These are phyloP conservation scores for Pholiota conissans DNA, from an alignment of 768 basidiomycete genomes.

Conservation along the genomic window DNA sequence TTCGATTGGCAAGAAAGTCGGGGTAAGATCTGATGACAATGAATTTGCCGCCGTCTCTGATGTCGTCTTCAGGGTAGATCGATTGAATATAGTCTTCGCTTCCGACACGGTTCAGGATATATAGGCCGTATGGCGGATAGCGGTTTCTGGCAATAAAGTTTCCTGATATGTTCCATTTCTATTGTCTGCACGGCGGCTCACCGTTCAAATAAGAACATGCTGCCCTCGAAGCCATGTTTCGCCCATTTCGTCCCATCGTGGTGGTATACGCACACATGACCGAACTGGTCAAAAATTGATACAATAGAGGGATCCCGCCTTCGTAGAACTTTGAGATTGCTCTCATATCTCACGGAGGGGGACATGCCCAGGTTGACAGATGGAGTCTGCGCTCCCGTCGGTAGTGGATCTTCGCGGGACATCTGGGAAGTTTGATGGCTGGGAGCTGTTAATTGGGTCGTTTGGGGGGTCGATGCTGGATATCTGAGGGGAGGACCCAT, in stretches of 20 bases:
- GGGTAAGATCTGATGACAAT: slow-evolving; percentile 76
- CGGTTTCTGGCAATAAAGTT: slow-evolving; percentile 46
- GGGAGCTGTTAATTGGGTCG: slow-evolving; percentile 9
- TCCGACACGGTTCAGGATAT: slow-evolving; percentile 80
- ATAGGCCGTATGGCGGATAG: slow-evolving; percentile 84
- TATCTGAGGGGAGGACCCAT: slow-evolving; percentile 33
- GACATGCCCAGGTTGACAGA: slow-evolving; percentile 53
- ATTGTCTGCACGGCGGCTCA: slow-evolving; percentile 33
- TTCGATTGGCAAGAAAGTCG: slow-evolving; percentile 56
- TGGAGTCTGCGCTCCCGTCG: slow-evolving; percentile 21
- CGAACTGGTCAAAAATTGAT: slow-evolving; percentile 85
- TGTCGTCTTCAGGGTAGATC: slow-evolving; percentile 77
- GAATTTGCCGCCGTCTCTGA: slow-evolving; percentile 61
- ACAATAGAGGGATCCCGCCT: slow-evolving; percentile 78
- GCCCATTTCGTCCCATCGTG: slow-evolving; percentile 76
- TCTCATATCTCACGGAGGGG: slow-evolving; percentile 62
- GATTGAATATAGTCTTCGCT: slow-evolving; percentile 76
- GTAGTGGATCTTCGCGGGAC: slow-evolving; percentile 19
- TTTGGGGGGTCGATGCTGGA: slow-evolving; percentile 15
- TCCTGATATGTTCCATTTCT: slow-evolving; percentile 11
- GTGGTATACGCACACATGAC: slow-evolving; percentile 82
- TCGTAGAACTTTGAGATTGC: slow-evolving; percentile 80
- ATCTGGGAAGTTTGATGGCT: slow-evolving; percentile 2
- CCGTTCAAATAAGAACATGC: slow-evolving; percentile 89
- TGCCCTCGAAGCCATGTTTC: slow-evolving; percentile 84